Evolutionary conservation across 1,139 yeast species (phyloP).

Genomic region (Hemisphaericaspora subhashii): DNA sequence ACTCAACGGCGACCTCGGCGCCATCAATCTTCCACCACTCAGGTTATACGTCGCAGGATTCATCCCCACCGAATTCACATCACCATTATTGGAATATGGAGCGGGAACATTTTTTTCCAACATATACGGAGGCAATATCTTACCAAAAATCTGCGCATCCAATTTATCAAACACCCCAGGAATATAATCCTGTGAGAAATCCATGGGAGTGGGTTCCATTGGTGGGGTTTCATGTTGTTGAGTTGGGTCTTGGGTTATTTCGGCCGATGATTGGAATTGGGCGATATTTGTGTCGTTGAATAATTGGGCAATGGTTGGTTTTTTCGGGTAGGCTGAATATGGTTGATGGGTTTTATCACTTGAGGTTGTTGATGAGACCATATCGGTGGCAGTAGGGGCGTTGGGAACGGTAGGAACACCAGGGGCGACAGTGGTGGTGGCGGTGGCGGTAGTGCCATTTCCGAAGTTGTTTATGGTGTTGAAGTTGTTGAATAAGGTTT

Average conservation of each 20-base stretch:
- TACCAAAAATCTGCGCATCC: constrained; percentile 81
- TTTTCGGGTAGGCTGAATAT: constrained; percentile 5
- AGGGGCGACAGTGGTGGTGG: too few species aligned
- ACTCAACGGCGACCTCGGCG: not conserved
- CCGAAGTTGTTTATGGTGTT: constrained; percentile 34
- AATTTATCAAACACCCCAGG: constrained; percentile 84
- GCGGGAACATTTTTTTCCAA: constrained; percentile 32
- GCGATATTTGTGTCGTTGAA: constrained; percentile 15
- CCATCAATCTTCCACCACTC: constrained; percentile 6
- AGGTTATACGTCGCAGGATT: constrained; percentile 1
- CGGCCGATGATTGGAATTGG: constrained; percentile 14
- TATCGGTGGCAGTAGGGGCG: too few species aligned
- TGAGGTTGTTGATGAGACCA: too few species aligned
- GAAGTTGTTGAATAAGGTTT: constrained; percentile 34
- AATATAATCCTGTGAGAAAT: constrained; percentile 38
- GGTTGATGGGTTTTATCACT: not conserved
- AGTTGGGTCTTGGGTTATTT: constrained; percentile 9
- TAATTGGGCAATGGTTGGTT: constrained; percentile 12
- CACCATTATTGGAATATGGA: not conserved
- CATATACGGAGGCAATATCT: constrained; percentile 84
- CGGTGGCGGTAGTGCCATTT: constrained; percentile 6
- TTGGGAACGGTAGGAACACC: too few species aligned
- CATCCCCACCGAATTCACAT: constrained; percentile 8
- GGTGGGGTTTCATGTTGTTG: constrained; percentile 7
- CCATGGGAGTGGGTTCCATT: constrained; percentile 11